Evolutionary conservation across 129 eudicot species (phyloP), one percentile per base, ranked within the genome.

Genomic region (Smallanthus sonchifolius): DNA sequence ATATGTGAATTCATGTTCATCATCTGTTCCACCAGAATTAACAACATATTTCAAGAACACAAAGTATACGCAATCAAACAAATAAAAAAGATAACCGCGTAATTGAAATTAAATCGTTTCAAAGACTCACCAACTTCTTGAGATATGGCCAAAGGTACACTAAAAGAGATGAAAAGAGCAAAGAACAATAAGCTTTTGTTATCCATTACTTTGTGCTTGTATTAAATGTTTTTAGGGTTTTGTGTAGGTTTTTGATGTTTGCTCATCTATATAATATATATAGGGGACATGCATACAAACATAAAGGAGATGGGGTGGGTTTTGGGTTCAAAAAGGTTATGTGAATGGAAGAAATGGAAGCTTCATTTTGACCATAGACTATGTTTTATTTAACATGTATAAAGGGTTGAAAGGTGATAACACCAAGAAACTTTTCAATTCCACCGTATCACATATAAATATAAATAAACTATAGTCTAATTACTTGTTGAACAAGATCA

Each of bases 41-140:
- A 62, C 7, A 17, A 10, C 3, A 11, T n/a, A n/a, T n/a, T n/a
- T n/a, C 2, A 5, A 62, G 7, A 17, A 10, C 3, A 11, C 11
- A 8, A 20, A 45, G 52, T 14, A 14, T 36, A 40, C 13, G 14
- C 42, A 32, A 14, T 10, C 10, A 16, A 35, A 37, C 5, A 24
- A 24, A 24, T 24, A 0, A 1, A 24, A 5, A 5, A 24, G 5
- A 10, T 7, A 2, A 24, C 1, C 30, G 2, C 3, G 4, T 67
- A 3, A 34, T 51, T 67, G 8, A 67, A 51, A 51, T 30, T 16
- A 35, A 47, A 36, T 47, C 0, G 4, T 36, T 10, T 7, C 15
- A 61, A 30, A 19, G 67, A 78, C 87, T 83, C 66, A 86, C 90
- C 87, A 77, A 83, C 87, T 86, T 86, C 90, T 65, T 83, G 85